A percentile compares a stretch with the other conserved stretches of the same genome.
Evolutionary conservation across 306 rosid species (phyloP).

Genomic region (Fagus crenata): DNA sequence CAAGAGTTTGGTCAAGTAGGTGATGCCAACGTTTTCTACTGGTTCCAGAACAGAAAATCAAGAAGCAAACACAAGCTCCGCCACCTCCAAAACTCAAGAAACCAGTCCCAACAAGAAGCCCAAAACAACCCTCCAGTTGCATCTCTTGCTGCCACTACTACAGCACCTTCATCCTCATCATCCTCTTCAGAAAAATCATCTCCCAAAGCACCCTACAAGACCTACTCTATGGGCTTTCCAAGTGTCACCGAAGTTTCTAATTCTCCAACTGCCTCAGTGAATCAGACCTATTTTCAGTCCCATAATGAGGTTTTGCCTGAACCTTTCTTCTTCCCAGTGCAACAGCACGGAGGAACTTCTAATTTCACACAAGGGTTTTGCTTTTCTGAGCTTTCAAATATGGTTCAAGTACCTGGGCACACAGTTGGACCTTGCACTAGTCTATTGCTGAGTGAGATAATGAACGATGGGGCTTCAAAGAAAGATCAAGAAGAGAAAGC

Average conservation of each 20-base stretch:
- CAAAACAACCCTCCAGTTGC: constrained; percentile 31
- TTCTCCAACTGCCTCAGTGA: constrained; percentile 55
- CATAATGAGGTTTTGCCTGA: constrained; percentile 40
- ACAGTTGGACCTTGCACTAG: constrained; percentile 53
- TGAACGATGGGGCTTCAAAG: constrained; percentile 49
- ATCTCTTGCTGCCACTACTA: not conserved
- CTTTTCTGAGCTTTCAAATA: constrained; percentile 62
- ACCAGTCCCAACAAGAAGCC: constrained; percentile 23
- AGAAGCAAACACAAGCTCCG: constrained; percentile 98
- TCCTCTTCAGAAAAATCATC: constrained; percentile 78
- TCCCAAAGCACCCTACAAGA: constrained; percentile 44
- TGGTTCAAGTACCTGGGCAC: constrained; percentile 41
- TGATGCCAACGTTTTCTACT: constrained; percentile 93
- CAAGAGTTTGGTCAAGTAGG: constrained; percentile 97
- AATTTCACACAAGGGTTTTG: constrained; percentile 55
- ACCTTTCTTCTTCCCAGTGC: constrained; percentile 58
- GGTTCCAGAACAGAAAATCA: constrained; percentile 97
- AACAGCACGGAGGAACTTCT: constrained; percentile 17
- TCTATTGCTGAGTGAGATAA: constrained; percentile 66
- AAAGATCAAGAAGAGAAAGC: constrained; percentile 40
- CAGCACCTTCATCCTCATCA: constrained; percentile 53
- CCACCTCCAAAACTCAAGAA: constrained; percentile 69
- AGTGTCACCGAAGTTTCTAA: constrained; percentile 44
- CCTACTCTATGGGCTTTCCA: constrained; percentile 51
- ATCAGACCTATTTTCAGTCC: constrained; percentile 47